These are phyloP conservation scores for Globisporangium mamillatum DNA, from an alignment of 352 stramenopile genomes.

Conservation along the genomic window DNA sequence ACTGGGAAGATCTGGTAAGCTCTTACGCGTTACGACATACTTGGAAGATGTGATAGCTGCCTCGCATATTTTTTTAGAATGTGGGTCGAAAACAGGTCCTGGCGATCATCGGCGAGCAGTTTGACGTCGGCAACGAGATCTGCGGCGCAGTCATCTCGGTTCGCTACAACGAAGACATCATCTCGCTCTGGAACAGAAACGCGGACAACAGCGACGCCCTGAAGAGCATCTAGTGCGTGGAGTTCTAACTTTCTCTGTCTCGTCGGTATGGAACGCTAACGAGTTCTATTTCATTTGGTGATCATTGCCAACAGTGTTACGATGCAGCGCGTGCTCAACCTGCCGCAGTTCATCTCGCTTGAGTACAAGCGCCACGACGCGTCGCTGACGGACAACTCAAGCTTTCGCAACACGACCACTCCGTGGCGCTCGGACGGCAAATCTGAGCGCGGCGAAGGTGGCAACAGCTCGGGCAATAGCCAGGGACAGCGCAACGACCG, in stretches of 20 bases:
- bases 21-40: background rate
- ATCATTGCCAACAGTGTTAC: slow-evolving; percentile 52
- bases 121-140: slow-evolving; percentile 93
- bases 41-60: background rate
- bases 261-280: too few relatives aligned
- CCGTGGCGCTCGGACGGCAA: slow-evolving; percentile 54
- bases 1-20: slow-evolving; percentile 90
- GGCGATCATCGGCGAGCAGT: slow-evolving; percentile 93
- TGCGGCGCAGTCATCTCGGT: slow-evolving; percentile 90
- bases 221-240: slow-evolving; percentile 68
- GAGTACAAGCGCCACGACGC: slow-evolving; percentile 92
- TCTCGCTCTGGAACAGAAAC: slow-evolving; percentile 94
- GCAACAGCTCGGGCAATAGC: slow-evolving; percentile 58
- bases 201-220: slow-evolving; percentile 90
- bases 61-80: background rate
- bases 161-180: slow-evolving; percentile 92
- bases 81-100: slow-evolving; percentile 51
- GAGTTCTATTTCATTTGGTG: too few relatives aligned
- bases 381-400: slow-evolving; percentile 79
- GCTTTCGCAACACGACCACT: slow-evolving; percentile 71
- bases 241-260: too few relatives aligned
- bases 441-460: slow-evolving; percentile 32
- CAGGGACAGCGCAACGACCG: slow-evolving; percentile 14
- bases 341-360: slow-evolving; percentile 89
- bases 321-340: slow-evolving; percentile 87